Percentiles rank a stretch among this genome's conserved stretches.
Evolutionary conservation across 768 basidiomycete genomes (phyloP).

Genomic region (Psilocybe subaeruginosa): DNA sequence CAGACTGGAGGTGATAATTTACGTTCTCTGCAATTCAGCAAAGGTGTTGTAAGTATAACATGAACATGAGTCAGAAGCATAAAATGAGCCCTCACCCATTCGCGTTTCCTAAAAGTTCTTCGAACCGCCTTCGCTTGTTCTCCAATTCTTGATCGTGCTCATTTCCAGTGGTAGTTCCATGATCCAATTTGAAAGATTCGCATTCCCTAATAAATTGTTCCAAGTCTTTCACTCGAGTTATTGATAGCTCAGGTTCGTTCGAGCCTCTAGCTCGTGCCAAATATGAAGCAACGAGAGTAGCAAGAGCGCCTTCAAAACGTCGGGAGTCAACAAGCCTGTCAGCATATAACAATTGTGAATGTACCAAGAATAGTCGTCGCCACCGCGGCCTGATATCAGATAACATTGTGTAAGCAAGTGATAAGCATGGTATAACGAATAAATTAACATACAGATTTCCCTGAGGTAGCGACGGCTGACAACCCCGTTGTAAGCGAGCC

Average conservation of each 20-base stretch:
- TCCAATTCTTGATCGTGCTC: conserved; percentile 38
- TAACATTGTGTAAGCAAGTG: background rate
- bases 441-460: conserved; percentile 33
- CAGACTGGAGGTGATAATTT: conserved; percentile 16
- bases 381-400: conserved; percentile 33
- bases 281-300: conserved; percentile 75
- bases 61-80: background rate
- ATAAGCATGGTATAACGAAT: background rate
- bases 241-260: conserved; percentile 68
- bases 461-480: conserved; percentile 42
- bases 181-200: conserved; percentile 58
- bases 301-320: conserved; percentile 50
- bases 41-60: background rate
- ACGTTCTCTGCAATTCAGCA: conserved; percentile 10
- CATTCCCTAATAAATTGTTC: conserved; percentile 70
- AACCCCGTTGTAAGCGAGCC: conserved; percentile 72
- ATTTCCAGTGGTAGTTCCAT: conserved; percentile 43
- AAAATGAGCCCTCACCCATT: conserved; percentile 23
- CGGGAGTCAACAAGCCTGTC: background rate
- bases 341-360: background rate
- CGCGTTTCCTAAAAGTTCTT: conserved; percentile 33
- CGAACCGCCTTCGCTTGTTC: conserved; percentile 25
- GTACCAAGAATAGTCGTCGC: conserved; percentile 36
- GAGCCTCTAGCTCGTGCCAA: conserved; percentile 71
- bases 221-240: conserved; percentile 57